Conservation (phyloP, 2,329 filamentous ascomycete species). For the Ceratocystiopsis brevicomis region DNA sequence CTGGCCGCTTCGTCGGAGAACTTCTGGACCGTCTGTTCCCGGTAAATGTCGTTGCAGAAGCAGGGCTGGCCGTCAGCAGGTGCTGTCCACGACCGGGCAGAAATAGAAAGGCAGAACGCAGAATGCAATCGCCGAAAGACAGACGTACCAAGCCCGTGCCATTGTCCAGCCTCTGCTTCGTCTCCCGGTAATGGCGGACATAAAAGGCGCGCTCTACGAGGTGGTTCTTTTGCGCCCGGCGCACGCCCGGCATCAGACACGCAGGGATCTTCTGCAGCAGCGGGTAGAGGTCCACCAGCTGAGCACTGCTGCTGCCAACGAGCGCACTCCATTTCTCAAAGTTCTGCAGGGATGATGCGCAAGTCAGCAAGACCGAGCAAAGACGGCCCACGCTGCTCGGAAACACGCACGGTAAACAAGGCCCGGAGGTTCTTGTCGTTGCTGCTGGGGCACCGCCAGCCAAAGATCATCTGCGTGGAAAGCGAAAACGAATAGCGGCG, state of each 20-base stretch:
- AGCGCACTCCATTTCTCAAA: not conserved
- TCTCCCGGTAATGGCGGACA: conserved; percentile 21
- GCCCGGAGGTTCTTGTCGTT: conserved; percentile 5
- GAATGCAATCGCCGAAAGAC: too few species aligned
- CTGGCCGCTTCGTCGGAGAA: conserved; percentile 14
- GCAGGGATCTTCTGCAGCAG: conserved; percentile 21
- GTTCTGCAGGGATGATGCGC: too few species aligned
- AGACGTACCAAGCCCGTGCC: conserved; percentile 11
- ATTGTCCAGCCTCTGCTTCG: conserved; percentile 18
- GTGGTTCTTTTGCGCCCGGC: conserved; percentile 23
- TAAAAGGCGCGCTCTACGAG: conserved; percentile 22
- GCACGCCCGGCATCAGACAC: conserved; percentile 19
- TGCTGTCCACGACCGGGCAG: too few species aligned
- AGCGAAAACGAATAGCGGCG: conserved; percentile 8
- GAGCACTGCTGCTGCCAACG: not conserved
- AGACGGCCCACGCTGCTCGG: too few species aligned
- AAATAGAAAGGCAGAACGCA: too few species aligned
- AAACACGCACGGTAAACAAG: conserved; percentile 2
- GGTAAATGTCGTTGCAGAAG: conserved; percentile 3
- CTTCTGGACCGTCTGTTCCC: conserved; percentile 10
- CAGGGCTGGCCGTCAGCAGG: not conserved
- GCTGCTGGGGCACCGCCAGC: conserved; percentile 5
- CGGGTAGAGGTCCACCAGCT: conserved; percentile 4
- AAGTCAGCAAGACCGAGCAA: too few species aligned
- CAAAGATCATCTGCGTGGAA: conserved; percentile 8